These are phyloP conservation scores for Metschnikowia vanudenii DNA, from an alignment of 805 yeast genomes.

Conservation along the genomic window DNA sequence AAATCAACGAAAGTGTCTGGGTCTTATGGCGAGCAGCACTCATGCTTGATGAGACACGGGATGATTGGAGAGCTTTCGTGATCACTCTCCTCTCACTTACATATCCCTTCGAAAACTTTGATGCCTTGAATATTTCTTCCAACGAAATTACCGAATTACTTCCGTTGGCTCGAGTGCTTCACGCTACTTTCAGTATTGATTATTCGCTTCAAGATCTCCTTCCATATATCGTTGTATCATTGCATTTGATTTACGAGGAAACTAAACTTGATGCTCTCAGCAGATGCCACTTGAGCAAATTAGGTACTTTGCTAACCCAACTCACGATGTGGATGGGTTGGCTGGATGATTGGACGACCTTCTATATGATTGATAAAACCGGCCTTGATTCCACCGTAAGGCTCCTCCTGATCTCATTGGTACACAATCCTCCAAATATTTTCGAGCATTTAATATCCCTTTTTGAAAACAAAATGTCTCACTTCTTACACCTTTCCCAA, in stretches of 20 bases:
- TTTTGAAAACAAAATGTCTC: constrained; percentile 41
- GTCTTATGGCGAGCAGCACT: constrained; percentile 60
- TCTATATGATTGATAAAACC: constrained; percentile 44
- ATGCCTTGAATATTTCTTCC: constrained; percentile 4
- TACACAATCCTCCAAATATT: constrained; percentile 60
- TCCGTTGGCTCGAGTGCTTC: constrained; percentile 31
- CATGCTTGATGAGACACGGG: constrained; percentile 36
- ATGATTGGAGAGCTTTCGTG: constrained; percentile 63
- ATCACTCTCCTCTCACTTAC: constrained; percentile 50
- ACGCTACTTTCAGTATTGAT: constrained; percentile 27
- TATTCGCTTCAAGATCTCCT: constrained; percentile 52
- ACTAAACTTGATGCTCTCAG: constrained; percentile 53
- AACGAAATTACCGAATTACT: constrained; percentile 33
- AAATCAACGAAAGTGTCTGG: constrained; percentile 57
- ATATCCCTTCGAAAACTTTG: constrained; percentile 41
- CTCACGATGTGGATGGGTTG: constrained; percentile 70
- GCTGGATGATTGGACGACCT: constrained; percentile 62
- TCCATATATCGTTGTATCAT: constrained; percentile 61
- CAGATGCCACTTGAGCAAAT: constrained; percentile 28
- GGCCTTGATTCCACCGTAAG: constrained; percentile 39
- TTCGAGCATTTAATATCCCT: constrained; percentile 55
- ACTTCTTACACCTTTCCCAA: constrained; percentile 65
- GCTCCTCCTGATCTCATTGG: constrained; percentile 45
- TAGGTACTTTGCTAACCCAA: constrained; percentile 60
- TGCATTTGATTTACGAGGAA: constrained; percentile 82